Percentiles rank a stretch among this genome's conserved stretches.
Evolutionary conservation across 768 basidiomycete species (phyloP).

Genomic region (Trametes elegans): DNA sequence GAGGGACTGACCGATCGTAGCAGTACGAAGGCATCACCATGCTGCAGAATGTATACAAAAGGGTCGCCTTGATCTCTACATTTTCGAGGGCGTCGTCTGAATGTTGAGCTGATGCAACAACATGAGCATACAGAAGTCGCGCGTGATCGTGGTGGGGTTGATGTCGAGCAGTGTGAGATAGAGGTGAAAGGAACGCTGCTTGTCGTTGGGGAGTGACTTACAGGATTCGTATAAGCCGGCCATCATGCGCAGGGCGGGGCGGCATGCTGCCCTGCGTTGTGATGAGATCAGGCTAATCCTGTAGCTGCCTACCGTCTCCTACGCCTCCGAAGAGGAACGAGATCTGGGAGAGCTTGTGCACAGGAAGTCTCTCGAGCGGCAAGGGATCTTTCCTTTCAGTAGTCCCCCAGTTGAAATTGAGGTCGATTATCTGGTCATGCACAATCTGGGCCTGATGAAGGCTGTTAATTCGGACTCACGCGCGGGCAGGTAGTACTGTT

Average conservation of each 20-base stretch:
- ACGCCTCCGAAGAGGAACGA: conserved; percentile 22
- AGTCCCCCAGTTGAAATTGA: not conserved
- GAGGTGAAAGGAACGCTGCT: not conserved
- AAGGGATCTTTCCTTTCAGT: conserved; percentile 3
- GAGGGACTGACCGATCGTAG: not conserved
- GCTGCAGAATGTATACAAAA: conserved; percentile 8
- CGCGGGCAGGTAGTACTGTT: not conserved
- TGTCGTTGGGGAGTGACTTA: not conserved
- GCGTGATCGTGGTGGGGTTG: conserved; percentile 16
- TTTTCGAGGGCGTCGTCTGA: not conserved
- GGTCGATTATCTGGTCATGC: conserved; percentile 15
- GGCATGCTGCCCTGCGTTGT: conserved; percentile 5
- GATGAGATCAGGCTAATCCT: no score
- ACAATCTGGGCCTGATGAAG: no score
- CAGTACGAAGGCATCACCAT: conserved; percentile 6
- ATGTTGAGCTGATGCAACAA: conserved; percentile 10
- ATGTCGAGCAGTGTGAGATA: conserved; percentile 23
- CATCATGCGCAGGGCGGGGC: conserved; percentile 7
- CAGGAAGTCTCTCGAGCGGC: not conserved
- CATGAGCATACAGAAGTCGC: conserved; percentile 18
- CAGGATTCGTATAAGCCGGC: conserved; percentile 7
- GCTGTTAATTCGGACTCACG: no score
- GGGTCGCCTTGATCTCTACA: conserved; percentile 9
- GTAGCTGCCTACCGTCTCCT: conserved; percentile 17
- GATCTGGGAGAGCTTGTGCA: not conserved